Percentiles rank a stretch among this genome's conserved stretches.
Evolutionary conservation across 75 land plant genomes (phyloP).

Genomic region (Cunninghamia lanceolata): DNA sequence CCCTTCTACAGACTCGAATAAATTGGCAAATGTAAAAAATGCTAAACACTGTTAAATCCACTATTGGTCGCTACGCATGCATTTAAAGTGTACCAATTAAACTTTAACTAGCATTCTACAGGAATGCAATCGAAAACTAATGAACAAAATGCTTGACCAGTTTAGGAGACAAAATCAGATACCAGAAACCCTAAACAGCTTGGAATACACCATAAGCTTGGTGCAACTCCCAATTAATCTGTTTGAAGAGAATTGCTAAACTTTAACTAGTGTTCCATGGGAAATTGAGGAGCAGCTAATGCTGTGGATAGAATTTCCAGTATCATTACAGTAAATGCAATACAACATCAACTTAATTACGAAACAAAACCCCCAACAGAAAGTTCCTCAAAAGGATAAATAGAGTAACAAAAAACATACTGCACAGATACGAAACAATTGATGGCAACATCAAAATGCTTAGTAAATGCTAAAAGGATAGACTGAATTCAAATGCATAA

Average conservation of each 20-base stretch:
- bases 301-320: background rate
- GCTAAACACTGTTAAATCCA: background rate
- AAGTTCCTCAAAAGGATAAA: background rate
- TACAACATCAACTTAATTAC: background rate
- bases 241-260: background rate
- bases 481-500: slow-evolving; percentile 37
- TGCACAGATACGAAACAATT: slow-evolving; percentile 6
- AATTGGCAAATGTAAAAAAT: background rate
- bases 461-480: slow-evolving; percentile 27
- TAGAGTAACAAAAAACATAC: background rate
- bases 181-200: background rate
- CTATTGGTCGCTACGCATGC: background rate
- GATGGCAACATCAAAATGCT: slow-evolving; percentile 40
- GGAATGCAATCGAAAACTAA: background rate
- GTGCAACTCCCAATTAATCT: background rate
- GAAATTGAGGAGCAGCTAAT: background rate
- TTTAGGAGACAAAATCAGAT: background rate
- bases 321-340: background rate
- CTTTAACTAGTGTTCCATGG: background rate
- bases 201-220: background rate
- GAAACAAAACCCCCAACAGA: background rate
- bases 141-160: background rate
- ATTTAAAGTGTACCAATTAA: background rate
- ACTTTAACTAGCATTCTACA: background rate
- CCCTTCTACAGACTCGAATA: too few relatives aligned